These are phyloP conservation scores for Yarrowia deformans DNA, from an alignment of 805 yeast genomes.

Conservation along the genomic window DNA sequence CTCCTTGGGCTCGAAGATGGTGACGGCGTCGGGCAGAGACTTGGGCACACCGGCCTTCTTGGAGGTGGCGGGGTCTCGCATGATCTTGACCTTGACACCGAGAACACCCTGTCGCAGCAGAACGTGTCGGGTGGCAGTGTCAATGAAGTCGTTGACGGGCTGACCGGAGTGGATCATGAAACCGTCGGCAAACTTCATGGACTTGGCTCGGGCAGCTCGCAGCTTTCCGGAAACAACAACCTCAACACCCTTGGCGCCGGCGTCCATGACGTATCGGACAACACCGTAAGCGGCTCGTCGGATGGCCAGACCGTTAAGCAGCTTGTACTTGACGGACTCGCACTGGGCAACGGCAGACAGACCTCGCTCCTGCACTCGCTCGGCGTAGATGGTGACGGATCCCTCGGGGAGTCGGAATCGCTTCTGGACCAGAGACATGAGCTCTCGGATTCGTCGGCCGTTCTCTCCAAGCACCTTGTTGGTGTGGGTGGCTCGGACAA, in stretches of 20 bases:
- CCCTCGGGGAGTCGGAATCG: conserved; percentile 97
- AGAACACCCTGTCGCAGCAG: conserved; percentile 99
- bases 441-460: conserved; percentile 99
- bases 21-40: conserved; percentile 89
- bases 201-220: conserved; percentile 99
- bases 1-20: conserved; percentile 93
- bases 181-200: conserved; percentile 99
- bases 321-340: conserved; percentile 97
- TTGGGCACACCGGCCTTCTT: conserved; percentile 52
- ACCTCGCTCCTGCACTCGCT: conserved; percentile 99
- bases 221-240: conserved; percentile 99
- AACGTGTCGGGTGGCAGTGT: conserved; percentile 99
- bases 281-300: conserved; percentile 99
- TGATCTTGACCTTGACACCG: conserved; percentile 99
- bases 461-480: conserved; percentile 99
- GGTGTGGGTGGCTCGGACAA: conserved; percentile 99
- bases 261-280: conserved; percentile 99
- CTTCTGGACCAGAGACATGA: conserved; percentile 96
- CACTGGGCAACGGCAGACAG: conserved; percentile 99
- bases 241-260: conserved; percentile 99
- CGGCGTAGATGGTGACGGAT: conserved; percentile 93
- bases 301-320: conserved; percentile 97
- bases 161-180: conserved; percentile 99
- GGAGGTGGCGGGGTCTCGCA: conserved; percentile 87
- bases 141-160: conserved; percentile 98